phyloP scores from a whole-genome alignment of 805 yeast genomes.

The Candida namnaoensis region DNA sequence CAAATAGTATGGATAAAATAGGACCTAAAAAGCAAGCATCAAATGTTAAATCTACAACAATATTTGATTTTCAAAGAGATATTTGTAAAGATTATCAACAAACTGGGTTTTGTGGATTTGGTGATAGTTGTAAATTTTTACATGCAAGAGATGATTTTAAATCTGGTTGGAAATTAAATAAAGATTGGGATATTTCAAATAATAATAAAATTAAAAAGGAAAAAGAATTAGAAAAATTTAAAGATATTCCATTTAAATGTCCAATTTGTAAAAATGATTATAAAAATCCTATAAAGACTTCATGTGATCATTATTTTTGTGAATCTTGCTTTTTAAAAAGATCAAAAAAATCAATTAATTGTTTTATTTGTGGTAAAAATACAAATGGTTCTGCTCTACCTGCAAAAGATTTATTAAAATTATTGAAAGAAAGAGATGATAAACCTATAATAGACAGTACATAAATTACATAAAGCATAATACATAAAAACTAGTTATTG shows the following conservation, averaged over 20 bases:
- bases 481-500: no score
- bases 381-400: constrained; percentile 55
- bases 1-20: constrained; percentile 14
- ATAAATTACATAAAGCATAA: no score
- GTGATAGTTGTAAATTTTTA: constrained; percentile 91
- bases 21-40: constrained; percentile 33
- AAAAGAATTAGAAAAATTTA: constrained; percentile 16
- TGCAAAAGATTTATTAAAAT: constrained; percentile 29
- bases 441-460: background rate
- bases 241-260: constrained; percentile 49
- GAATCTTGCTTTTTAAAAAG: constrained; percentile 46
- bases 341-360: constrained; percentile 32
- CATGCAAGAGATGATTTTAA: constrained; percentile 84
- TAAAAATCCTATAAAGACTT: constrained; percentile 45
- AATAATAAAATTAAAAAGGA: constrained; percentile 10
- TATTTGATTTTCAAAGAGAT: constrained; percentile 85
- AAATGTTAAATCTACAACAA: constrained; percentile 54
- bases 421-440: constrained; percentile 8
- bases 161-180: constrained; percentile 55
- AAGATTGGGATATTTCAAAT: constrained; percentile 54
- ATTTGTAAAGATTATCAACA: constrained; percentile 87
- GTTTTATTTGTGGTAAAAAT: constrained; percentile 50
- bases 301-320: constrained; percentile 60
- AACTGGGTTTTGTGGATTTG: constrained; percentile 95
- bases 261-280: constrained; percentile 50